Conservation (phyloP, 177 flowering plant genomes). For the Vitis hybrid region DNA sequence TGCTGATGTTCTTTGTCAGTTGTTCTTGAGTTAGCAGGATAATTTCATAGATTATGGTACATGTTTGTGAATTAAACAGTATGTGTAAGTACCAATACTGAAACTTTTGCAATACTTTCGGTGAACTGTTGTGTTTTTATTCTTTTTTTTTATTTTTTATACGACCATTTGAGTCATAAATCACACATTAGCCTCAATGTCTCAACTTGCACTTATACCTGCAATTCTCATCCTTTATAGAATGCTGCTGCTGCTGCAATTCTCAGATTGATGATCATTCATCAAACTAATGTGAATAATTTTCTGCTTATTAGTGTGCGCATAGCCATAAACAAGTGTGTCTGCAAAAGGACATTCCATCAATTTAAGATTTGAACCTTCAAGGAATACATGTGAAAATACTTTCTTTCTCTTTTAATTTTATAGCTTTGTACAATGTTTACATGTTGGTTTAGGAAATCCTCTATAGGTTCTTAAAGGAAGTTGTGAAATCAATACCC, state of each 20-base stretch:
- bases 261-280: too few relatives aligned
- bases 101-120: not conserved
- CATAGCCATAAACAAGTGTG: too few relatives aligned
- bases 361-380: too few relatives aligned
- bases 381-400: too few relatives aligned
- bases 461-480: too few relatives aligned
- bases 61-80: conserved; percentile 12
- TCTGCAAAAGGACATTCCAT: too few relatives aligned
- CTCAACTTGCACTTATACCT: not conserved
- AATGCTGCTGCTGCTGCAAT: not conserved
- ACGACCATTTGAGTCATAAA: not conserved
- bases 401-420: too few relatives aligned
- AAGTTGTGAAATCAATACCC: too few relatives aligned
- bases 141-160: not conserved
- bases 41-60: conserved; percentile 4
- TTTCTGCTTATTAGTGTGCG: too few relatives aligned
- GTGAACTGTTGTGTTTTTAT: not conserved
- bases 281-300: too few relatives aligned
- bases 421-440: too few relatives aligned
- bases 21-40: not conserved
- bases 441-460: too few relatives aligned
- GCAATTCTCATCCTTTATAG: not conserved
- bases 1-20: not conserved
- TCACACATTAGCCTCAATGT: not conserved
- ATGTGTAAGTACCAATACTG: conserved; percentile 11